These are phyloP conservation scores for Magnusiomyces suaveolens DNA, from an alignment of 1,139 yeast genomes.

Conservation along the genomic window DNA sequence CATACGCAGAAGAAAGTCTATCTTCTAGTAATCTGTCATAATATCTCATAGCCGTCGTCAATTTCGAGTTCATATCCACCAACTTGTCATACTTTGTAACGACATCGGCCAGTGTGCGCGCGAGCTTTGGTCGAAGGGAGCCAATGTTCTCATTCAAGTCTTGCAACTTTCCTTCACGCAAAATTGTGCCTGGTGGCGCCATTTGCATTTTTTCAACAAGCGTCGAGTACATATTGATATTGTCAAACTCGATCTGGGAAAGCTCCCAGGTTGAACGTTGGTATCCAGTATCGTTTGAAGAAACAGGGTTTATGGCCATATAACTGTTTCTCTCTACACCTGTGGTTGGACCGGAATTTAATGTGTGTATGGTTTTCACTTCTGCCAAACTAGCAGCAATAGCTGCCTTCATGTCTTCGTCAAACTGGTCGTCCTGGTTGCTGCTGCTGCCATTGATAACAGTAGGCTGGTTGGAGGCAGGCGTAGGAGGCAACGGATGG, in stretches of 20 bases:
- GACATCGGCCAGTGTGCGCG: conserved; percentile 52
- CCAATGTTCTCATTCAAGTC: conserved; percentile 56
- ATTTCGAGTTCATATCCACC: conserved; percentile 71
- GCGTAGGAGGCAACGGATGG: conserved; percentile 14
- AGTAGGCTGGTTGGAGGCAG: conserved; percentile 9
- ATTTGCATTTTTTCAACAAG: conserved; percentile 47
- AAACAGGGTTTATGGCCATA: conserved; percentile 11
- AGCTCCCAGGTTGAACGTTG: conserved; percentile 31
- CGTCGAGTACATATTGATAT: conserved; percentile 59
- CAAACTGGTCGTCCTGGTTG: conserved; percentile 51
- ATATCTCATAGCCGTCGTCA: conserved; percentile 65
- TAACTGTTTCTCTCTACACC: no score
- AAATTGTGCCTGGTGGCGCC: conserved; percentile 45
- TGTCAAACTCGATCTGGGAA: conserved; percentile 54
- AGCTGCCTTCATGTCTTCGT: conserved; percentile 87
- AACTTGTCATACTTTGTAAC: conserved; percentile 59
- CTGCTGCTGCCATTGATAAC: conserved; percentile 7
- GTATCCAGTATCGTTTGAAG: neutral
- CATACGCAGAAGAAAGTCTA: conserved; percentile 45
- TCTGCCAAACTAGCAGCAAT: conserved; percentile 87
- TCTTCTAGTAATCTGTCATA: conserved; percentile 74
- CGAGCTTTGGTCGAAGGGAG: conserved; percentile 65
- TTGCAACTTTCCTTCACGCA: conserved; percentile 53
- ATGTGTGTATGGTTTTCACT: no score
- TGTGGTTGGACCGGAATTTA: conserved; percentile 18